Evolutionary conservation across 2,329 filamentous ascomycete species (phyloP), one percentile per base, ranked within the genome.

Genomic region (Paraphoma sp.): DNA sequence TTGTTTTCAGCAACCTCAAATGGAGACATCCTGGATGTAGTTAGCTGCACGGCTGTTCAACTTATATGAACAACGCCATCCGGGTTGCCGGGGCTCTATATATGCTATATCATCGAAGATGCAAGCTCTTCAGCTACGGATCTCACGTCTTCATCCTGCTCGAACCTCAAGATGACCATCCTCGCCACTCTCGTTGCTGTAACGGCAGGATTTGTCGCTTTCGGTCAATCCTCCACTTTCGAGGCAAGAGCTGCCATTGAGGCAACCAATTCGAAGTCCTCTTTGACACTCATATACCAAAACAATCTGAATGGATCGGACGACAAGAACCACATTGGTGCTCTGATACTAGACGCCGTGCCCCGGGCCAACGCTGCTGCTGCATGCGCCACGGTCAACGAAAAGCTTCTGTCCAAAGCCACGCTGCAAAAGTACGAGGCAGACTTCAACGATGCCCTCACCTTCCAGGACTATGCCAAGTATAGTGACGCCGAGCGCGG

Each of bases 281-380:
- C 82, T 1, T 64, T 84, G 51, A 83, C 81, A 0, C 71, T 84
- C 6, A 65, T 84, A 8, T 85, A 82, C 56, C 82, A 84, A 63
- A 85, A 85, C 69, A 84, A 84, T 41, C 72, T 85, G 23, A 86
- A 86, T 63, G 76, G 72, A 7, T 81, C 81, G 0, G 83, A 86
- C 57, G 81, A 84, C 69, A 73, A 67, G 28, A 84, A 84, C 58
- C 83, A 85, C 63, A 72, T 82, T 16, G 79, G 82, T 10, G 82
- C 82, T 3, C 78, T 85, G 43, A 68, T 85, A 7, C 70, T 85
- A 42, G 82, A 83, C 52, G 70, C 79, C 3, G 69, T 79, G 47
- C 63, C 71, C 6, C 72, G 74, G 40, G 64, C 69, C 16, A 69
- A 75, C 46, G 82, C 78, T 28, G 68, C 70, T 0, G 67, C 75